Evolutionary conservation across 495 filamentous ascomycete genomes (phyloP), one percentile per base, ranked within the genome.

Genomic region (Aspergillus saccharolyticus): DNA sequence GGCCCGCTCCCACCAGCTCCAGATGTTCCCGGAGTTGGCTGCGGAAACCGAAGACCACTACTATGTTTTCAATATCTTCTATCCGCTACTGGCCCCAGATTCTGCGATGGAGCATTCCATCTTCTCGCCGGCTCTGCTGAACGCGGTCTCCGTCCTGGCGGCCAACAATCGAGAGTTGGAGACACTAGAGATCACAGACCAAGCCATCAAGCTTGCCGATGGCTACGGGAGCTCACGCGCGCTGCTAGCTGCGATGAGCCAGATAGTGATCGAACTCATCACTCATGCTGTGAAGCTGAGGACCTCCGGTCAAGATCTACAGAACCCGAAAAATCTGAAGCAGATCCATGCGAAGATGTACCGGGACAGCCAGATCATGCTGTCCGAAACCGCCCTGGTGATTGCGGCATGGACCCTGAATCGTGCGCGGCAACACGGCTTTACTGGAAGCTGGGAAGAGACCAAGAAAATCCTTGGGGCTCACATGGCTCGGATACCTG

Each of bases 21-120:
- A 75, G 59, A 56, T 72, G 56, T 76, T 68, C 55, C 69, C 73
- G 1, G 57, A 70, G 16, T 18, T 66, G 39, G 63, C 63, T 22
- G 66, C 65, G 18, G 66, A 67, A 14, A 54, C 39, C 6, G 71
- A 77, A 15, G 73, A 79, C 20, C 74, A 72, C 45, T 78, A 77
- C 57, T 79, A 78, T 52, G 74, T 79, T 16, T 79, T 79, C 64
- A 77, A 74, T 51, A 57, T 76, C 4, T 70, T 66, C 44, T 78
- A 79, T 54, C 76, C 75, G 15, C 69, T 75, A 2, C 54, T 76
- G 17, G 66, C 65, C 6, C 66, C 68, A 0, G 62, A 73, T 14
- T 65, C 64, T 4, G 48, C 65, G 0, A 71, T 79, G 70, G 76
- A 79, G 56, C 67, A 73, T 53, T 67, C 74, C 1, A 68, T 79